Base-by-base conservation (phyloP, 495 filamentous ascomycete genomes). In the Podospora fimiseda region DNA sequence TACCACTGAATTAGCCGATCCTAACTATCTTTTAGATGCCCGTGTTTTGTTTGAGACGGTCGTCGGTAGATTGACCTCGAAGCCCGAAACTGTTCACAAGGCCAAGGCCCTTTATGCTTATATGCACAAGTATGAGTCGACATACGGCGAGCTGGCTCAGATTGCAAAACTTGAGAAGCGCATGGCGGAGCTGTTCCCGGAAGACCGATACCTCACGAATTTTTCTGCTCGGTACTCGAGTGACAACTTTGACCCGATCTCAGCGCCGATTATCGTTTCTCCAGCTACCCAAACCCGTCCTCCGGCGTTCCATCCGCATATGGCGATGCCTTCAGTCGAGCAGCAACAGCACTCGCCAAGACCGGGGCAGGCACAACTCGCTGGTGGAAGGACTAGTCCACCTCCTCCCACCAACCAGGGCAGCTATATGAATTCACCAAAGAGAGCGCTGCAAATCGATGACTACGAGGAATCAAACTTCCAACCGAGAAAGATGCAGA, bases 111-210 rank as follows among this genome's bases (percentile, higher is more conserved):
- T 98, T 1, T 95, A 91, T 53, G 73, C 81, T 1, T 96, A 87
- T 68, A 91, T 98, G 60, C 90, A 98, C 66, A 83, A 89, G 50
- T 96, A 95, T 64, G 92, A 97, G 69, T 87, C 88, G n/a, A 79
- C 87, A 42, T 97, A 89, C 60, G 93, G 94, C 40, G 94, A 98
- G 62, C 77, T 96, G 0, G 76, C 82, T 16, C 89, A 96, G 62
- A 85, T 98, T 36, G 80, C 82, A 58, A 93, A 93, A 63, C 73
- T 98, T 22, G 93, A 98, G 64, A 86, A 81, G 62, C 86, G 93
- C 23, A 96, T 97, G 92, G 76, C 79, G 19, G 90, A 96, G 63
- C 76, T 96, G 2, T 97, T 86, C 64, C 90, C 90, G 15, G 86
- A 90, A 18, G 92, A 96, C 54, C 85, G 89, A 15, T 82, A 81